Conservation (phyloP, 441 rosid species). For the Euphorbia celastroides region DNA sequence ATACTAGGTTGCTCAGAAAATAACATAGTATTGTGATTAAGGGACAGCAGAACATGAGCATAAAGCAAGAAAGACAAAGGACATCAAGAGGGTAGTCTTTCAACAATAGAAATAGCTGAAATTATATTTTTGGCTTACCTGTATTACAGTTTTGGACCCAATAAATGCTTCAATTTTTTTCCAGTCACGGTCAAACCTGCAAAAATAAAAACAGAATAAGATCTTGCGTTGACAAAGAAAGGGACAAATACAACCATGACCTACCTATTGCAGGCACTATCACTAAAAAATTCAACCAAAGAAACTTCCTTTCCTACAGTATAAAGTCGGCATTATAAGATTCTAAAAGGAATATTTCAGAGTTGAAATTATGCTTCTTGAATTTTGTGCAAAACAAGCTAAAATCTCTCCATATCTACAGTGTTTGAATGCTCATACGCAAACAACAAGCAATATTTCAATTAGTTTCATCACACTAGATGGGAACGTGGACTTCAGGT, state of each 20-base stretch:
- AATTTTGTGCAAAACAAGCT: neutral
- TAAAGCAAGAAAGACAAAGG: neutral
- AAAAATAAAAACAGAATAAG: neutral
- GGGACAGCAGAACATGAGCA: neutral
- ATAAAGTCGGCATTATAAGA: neutral
- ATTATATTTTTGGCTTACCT: constrained; percentile 38
- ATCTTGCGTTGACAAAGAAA: neutral
- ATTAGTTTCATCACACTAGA: neutral
- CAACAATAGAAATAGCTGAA: neutral
- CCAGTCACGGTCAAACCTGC: constrained; percentile 95
- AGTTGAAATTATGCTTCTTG: neutral
- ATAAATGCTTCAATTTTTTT: constrained; percentile 91
- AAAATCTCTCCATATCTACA: neutral
- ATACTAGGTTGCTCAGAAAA: too few species aligned
- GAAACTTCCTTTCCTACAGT: neutral
- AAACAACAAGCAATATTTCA: neutral
- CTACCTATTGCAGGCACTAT: neutral
- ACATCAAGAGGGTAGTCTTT: neutral
- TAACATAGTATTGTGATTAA: neutral
- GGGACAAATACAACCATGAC: neutral
- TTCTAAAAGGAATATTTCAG: neutral
- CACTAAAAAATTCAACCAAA: neutral
- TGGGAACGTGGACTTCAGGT: neutral
- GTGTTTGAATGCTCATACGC: neutral
- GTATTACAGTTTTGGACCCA: constrained; percentile 89